Conservation (phyloP, 2,329 filamentous ascomycete genomes). For the Hypoxylon sp. region DNA sequence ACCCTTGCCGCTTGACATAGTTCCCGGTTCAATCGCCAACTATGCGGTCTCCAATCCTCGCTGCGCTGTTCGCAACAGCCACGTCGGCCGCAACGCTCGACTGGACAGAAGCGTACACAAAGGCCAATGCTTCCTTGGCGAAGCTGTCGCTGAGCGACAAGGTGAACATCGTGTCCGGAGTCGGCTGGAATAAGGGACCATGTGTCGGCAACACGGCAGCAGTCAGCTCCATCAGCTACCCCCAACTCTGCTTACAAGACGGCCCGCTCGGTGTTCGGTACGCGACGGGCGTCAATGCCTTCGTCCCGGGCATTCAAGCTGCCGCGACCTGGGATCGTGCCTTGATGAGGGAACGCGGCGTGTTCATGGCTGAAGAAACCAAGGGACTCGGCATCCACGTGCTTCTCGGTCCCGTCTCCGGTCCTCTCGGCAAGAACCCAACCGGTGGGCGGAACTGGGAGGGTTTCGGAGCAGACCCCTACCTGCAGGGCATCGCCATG, state of each 20-base stretch:
- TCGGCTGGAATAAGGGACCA: constrained; percentile 76
- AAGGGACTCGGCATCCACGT: constrained; percentile 76
- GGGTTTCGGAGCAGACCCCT: constrained; percentile 80
- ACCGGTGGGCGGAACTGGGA: constrained; percentile 84
- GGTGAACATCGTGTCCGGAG: constrained; percentile 79
- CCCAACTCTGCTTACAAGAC: constrained; percentile 80
- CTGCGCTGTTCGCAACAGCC: constrained; percentile 31
- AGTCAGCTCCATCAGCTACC: constrained; percentile 67
- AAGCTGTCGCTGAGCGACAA: constrained; percentile 79
- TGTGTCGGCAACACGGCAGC: constrained; percentile 71
- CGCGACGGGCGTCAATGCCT: constrained; percentile 74
- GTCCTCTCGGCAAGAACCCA: constrained; percentile 76
- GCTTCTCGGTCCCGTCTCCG: constrained; percentile 77
- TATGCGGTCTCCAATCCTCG: constrained; percentile 36
- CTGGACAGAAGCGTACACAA: constrained; percentile 75
- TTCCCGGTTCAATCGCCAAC: constrained; percentile 10
- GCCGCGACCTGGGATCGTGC: constrained; percentile 82
- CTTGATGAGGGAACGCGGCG: constrained; percentile 75
- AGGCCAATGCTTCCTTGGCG: constrained; percentile 71
- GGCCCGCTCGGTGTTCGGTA: constrained; percentile 80
- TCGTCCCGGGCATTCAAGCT: constrained; percentile 80
- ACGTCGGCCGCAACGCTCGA: constrained; percentile 32
- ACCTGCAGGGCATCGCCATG: constrained; percentile 70
- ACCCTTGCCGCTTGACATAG: neutral
- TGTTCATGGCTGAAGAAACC: constrained; percentile 73